Evolutionary conservation across 805 yeast genomes (phyloP), one percentile per base, ranked within the genome.

Genomic region (Peterozyma xylosa): DNA sequence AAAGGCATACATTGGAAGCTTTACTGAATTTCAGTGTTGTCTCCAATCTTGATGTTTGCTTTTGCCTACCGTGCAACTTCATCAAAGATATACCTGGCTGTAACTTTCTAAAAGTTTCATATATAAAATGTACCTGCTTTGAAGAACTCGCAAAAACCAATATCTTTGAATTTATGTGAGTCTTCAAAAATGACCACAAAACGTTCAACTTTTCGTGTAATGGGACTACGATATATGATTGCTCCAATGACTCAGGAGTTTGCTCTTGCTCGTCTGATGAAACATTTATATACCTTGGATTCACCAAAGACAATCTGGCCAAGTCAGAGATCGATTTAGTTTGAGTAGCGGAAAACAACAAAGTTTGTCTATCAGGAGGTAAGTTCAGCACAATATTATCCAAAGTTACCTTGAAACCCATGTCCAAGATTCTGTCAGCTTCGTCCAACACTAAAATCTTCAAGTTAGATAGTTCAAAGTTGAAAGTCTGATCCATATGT

Each of bases 21-120:
- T 81, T 76, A 9, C 88, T 75, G 60, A 87, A 88, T 60, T 85
- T 85, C 44, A 72, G 70, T 1, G 91, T 78, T 7, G 93, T 83
- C 54, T 89, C 97, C 46, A 86, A 70, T 53, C 96, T 72, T 1
- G 95, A 82, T n/a, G 85, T 79, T 58, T 89, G 96, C 58, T 88
- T 88, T 60, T 88, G 93, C 53, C 95, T 78, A 3, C 96, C 96
- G 55, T 86, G 95, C 36, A 88, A 63, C 60, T 87, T 88, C 74
- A 87, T 67, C 50, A 88, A 66, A 1, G 96, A 85, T 30, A 90
- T 85, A 63, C 97, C 97, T 1, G 97, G 96, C 60, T 86, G 96
- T 60, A 89, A 66, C 35, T 86, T 83, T 51, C 96, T 68, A 65
- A 89, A 87, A 0, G 90, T 71, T 58, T 89, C 97, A 58, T 85